A percentile compares a stretch with the other conserved stretches of the same genome.
Evolutionary conservation across 306 rosid genomes (phyloP).

Genomic region (Cicer arietinum): DNA sequence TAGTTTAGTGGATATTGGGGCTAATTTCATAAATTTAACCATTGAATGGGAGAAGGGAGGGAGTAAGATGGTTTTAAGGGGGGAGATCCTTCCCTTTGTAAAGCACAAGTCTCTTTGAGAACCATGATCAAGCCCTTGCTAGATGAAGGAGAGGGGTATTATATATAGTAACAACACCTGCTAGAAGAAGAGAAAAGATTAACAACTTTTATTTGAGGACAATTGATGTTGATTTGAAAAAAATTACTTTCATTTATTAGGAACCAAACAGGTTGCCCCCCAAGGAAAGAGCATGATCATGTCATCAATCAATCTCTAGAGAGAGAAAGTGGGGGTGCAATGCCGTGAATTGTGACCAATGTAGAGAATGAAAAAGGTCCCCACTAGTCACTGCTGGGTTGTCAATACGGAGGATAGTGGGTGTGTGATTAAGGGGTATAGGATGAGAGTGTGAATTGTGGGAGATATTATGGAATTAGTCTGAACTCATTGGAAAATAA

Average conservation of each 20-base stretch:
- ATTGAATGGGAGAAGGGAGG: conserved; percentile 3
- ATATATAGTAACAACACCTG: neutral
- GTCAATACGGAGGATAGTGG: neutral
- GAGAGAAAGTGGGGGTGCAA: neutral
- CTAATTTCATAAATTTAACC: conserved; percentile 2
- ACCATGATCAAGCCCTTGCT: neutral
- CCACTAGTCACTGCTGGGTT: neutral
- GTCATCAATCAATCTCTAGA: conserved; percentile 1
- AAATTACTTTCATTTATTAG: conserved; percentile 1
- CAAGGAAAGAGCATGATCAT: neutral
- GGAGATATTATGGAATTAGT: neutral
- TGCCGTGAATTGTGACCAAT: conserved; percentile 6
- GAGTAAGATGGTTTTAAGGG: neutral
- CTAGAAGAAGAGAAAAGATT: neutral
- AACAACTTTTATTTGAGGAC: neutral
- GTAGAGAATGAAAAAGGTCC: neutral
- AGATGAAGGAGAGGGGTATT: neutral
- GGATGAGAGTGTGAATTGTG: conserved; percentile 3
- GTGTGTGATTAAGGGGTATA: neutral
- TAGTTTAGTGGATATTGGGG: conserved; percentile 4
- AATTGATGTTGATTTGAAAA: neutral
- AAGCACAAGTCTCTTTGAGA: neutral
- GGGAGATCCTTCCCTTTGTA: conserved; percentile 2
- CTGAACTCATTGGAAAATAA: neutral
- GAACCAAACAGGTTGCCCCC: neutral